These are phyloP conservation scores for Yamadazyma kanchanaburiensis DNA, from an alignment of 1,139 yeast species.

Conservation along the genomic window DNA sequence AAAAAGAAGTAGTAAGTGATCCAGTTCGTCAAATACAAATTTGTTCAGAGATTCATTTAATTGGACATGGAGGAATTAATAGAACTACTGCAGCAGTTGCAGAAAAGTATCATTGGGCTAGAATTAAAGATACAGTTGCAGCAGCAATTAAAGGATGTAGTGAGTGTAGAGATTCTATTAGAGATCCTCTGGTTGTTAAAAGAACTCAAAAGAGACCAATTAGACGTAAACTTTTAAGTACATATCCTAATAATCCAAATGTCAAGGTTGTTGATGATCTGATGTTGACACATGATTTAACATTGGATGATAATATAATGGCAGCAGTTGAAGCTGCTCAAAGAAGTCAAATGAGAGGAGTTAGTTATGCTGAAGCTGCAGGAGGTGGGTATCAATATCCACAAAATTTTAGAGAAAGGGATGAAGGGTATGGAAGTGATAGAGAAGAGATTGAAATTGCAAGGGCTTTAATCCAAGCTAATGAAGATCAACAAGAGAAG, in stretches of 20 bases:
- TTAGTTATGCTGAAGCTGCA: slow-evolving; percentile 41
- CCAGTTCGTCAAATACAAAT: slow-evolving; percentile 71
- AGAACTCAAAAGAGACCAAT: slow-evolving; percentile 20
- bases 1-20: slow-evolving; percentile 77
- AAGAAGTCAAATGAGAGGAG: slow-evolving; percentile 26
- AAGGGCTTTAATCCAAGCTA: slow-evolving; percentile 61
- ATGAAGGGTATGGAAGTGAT: slow-evolving; percentile 18
- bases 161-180: slow-evolving; percentile 56
- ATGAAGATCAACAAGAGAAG: slow-evolving; percentile 27
- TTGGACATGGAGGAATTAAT: slow-evolving; percentile 86
- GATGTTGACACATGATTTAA: slow-evolving; percentile 36
- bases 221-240: slow-evolving; percentile 15
- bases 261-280: slow-evolving; percentile 24
- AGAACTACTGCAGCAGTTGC: slow-evolving; percentile 76
- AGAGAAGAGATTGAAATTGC: slow-evolving; percentile 65
- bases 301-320: slow-evolving; percentile 52
- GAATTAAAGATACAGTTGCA: slow-evolving; percentile 85
- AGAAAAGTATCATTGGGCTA: slow-evolving; percentile 85
- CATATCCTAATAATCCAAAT: slow-evolving; percentile 21
- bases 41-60: slow-evolving; percentile 66
- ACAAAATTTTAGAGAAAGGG: slow-evolving; percentile 16
- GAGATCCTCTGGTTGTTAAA: slow-evolving; percentile 30
- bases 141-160: slow-evolving; percentile 75
- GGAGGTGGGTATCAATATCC: slow-evolving; percentile 26
- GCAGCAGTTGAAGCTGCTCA: slow-evolving; percentile 71